These are phyloP conservation scores for Otatea glauca DNA, from an alignment of 176 grass and related monocot species.

Conservation along the genomic window DNA sequence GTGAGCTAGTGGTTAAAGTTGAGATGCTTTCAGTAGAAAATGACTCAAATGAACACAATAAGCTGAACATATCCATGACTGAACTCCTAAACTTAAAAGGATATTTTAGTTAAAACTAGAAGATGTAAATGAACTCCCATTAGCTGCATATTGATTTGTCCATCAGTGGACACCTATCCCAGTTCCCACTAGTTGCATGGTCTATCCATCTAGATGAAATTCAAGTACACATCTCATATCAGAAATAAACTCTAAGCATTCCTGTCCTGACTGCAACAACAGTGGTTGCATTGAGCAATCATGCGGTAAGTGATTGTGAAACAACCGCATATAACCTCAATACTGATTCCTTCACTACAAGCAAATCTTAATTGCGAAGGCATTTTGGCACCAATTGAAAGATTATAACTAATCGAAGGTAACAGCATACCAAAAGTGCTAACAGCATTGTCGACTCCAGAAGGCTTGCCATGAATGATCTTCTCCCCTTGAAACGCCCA, in stretches of 20 bases:
- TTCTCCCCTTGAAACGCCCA: conserved; percentile 94
- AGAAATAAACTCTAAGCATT: conserved; percentile 14
- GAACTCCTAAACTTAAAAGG: background rate
- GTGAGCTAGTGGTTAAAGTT: background rate
- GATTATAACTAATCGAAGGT: background rate
- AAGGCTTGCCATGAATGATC: conserved; percentile 93
- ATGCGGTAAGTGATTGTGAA: background rate
- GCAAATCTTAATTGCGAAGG: background rate
- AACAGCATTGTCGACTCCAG: conserved; percentile 84
- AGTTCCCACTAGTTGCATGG: conserved; percentile 5
- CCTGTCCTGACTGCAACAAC: background rate
- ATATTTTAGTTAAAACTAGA: background rate
- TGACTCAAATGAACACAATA: background rate
- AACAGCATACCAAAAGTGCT: conserved; percentile 70
- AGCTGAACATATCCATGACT: background rate
- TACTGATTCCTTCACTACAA: background rate
- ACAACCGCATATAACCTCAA: background rate
- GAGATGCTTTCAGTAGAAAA: background rate
- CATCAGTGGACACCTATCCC: background rate
- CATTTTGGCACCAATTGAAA: background rate
- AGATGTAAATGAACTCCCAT: background rate
- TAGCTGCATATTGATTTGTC: background rate
- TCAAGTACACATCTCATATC: background rate
- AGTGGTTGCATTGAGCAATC: background rate
- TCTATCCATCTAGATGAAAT: background rate